Conservation (phyloP, 208 protist genomes). For the Trypanosoma melophagium region DNA sequence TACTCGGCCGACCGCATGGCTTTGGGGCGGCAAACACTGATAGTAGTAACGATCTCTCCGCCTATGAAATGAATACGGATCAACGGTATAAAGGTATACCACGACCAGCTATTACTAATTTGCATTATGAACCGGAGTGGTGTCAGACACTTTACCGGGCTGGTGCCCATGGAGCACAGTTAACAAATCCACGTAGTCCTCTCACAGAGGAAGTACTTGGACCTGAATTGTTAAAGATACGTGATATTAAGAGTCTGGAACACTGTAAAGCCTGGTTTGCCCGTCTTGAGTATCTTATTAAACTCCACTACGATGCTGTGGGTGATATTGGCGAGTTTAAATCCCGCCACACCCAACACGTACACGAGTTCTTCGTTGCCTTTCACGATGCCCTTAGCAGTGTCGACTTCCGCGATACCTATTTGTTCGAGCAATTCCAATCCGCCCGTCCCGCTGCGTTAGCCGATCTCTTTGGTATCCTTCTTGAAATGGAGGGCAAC, state of each 20-base stretch:
- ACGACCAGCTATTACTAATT: conserved; percentile 73
- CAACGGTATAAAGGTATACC: conserved; percentile 74
- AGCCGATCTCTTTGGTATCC: conserved; percentile 82
- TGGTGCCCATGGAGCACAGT: conserved; percentile 52
- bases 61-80: conserved; percentile 71
- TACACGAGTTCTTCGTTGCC: conserved; percentile 86
- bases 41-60: conserved; percentile 55
- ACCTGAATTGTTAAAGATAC: conserved; percentile 62
- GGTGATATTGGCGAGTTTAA: conserved; percentile 79
- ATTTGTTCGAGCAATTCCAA: conserved; percentile 67
- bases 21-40: conserved; percentile 63
- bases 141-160: conserved; percentile 73
- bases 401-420: conserved; percentile 82
- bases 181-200: conserved; percentile 61
- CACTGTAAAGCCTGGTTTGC: conserved; percentile 89
- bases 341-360: conserved; percentile 81
- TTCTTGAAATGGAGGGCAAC: conserved; percentile 91
- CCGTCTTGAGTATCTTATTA: conserved; percentile 72
- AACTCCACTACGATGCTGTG: conserved; percentile 85
- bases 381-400: conserved; percentile 87
- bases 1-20: conserved; percentile 72
- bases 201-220: conserved; percentile 74
- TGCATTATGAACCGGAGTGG: conserved; percentile 84
- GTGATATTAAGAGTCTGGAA: conserved; percentile 79
- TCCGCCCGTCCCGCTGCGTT: conserved; percentile 59